A percentile compares a stretch with the other conserved stretches of the same genome.
These are phyloP conservation scores for Lactuca sativa DNA, from an alignment of 129 eudicot genomes.

Conservation along the genomic window DNA sequence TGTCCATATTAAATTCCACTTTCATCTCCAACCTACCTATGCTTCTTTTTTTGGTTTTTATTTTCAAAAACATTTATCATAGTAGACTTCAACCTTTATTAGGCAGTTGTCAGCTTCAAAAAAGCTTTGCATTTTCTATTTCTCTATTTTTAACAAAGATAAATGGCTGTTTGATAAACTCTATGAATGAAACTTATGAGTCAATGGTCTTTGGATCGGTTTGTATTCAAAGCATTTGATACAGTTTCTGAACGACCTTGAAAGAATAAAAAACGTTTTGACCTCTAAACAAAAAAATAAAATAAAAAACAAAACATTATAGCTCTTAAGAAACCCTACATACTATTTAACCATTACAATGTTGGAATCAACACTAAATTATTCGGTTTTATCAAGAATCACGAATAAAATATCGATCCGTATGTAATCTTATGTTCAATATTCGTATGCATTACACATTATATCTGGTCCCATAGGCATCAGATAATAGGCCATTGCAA, in stretches of 20 bases:
- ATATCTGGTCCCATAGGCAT: neutral
- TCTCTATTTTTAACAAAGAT: conserved; percentile 8
- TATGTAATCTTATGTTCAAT: neutral
- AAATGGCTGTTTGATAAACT: neutral
- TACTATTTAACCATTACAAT: too few relatives aligned
- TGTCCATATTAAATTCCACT: conserved; percentile 44
- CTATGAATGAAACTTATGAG: too few relatives aligned
- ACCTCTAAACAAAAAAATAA: too few relatives aligned
- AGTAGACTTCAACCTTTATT: conserved; percentile 23
- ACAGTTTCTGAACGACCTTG: too few relatives aligned
- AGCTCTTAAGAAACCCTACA: too few relatives aligned
- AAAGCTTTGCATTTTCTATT: conserved; percentile 10
- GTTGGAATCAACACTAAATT: too few relatives aligned
- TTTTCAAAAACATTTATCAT: conserved; percentile 7
- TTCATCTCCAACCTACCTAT: conserved; percentile 41
- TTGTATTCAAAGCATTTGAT: too few relatives aligned
- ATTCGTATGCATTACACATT: neutral
- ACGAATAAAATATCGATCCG: neutral
- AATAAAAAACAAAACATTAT: too few relatives aligned
- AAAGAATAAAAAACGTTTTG: too few relatives aligned
- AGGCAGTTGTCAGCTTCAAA: conserved; percentile 40
- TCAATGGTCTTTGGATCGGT: too few relatives aligned
- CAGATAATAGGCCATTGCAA: neutral
- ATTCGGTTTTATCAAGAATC: neutral
- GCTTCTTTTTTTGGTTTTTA: conserved; percentile 38